Conservation (phyloP, 352 stramenopile genomes). For the Phytophthora hybrid region DNA sequence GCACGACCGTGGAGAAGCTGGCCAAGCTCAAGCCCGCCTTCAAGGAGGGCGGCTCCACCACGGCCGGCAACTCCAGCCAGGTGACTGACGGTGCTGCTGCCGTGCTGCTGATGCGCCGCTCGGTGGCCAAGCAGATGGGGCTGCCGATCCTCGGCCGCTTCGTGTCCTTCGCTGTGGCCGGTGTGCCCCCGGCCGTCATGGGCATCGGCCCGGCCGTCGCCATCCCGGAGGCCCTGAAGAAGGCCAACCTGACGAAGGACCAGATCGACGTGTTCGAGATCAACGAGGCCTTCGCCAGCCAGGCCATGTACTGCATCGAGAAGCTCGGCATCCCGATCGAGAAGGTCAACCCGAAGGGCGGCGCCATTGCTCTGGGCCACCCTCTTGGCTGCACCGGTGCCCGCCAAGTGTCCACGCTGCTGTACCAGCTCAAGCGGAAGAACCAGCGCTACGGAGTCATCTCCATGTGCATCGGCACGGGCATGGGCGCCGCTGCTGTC, state of each 20-base stretch:
- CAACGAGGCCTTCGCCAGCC: constrained; percentile 93
- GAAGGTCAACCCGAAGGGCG: constrained; percentile 92
- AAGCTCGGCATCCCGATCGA: constrained; percentile 79
- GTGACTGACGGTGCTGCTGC: constrained; percentile 91
- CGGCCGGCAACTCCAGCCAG: constrained; percentile 87
- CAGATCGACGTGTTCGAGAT: constrained; percentile 94
- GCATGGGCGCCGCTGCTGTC: constrained; percentile 94
- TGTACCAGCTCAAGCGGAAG: constrained; percentile 92
- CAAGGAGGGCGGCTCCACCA: constrained; percentile 83
- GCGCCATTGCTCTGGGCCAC: constrained; percentile 91
- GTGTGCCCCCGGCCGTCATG: constrained; percentile 90
- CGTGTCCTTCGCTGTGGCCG: constrained; percentile 84
- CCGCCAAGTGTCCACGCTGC: constrained; percentile 91
- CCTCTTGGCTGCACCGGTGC: constrained; percentile 91
- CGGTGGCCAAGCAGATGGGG: constrained; percentile 80
- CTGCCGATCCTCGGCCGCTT: constrained; percentile 87
- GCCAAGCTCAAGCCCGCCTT: constrained; percentile 83
- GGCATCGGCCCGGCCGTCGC: constrained; percentile 85
- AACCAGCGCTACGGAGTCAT: constrained; percentile 90
- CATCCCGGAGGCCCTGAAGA: constrained; percentile 80
- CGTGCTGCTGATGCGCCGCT: constrained; percentile 88
- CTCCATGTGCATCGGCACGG: constrained; percentile 96
- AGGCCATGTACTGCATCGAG: constrained; percentile 86
- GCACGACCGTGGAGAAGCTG: constrained; percentile 72
- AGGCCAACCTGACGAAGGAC: constrained; percentile 66